phyloP scores from a whole-genome alignment of 352 stramenopile species.

The Phytopythium litorale region DNA sequence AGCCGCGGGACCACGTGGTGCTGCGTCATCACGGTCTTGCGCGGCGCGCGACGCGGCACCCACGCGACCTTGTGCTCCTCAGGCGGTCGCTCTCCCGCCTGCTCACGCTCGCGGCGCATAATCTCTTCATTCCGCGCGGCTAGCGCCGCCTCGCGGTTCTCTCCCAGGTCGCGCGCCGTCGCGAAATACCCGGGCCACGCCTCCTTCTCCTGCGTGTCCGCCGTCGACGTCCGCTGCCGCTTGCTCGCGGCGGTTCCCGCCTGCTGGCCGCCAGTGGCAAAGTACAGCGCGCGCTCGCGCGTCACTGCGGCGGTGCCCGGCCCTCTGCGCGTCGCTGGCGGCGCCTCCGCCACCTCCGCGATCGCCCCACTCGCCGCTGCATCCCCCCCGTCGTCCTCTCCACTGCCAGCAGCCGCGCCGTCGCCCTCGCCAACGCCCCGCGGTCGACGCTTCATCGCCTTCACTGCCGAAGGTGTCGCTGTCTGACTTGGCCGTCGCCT shows the following conservation, averaged over 20 bases:
- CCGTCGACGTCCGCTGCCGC: background rate
- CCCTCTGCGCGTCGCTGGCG: constrained; percentile 1
- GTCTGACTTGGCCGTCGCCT: too few species aligned
- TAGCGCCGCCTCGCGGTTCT: constrained; percentile 62
- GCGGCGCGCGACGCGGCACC: constrained; percentile 46
- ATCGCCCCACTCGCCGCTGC: background rate
- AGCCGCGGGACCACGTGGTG: constrained; percentile 48
- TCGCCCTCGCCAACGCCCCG: background rate
- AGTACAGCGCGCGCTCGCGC: constrained; percentile 42
- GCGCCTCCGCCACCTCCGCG: background rate
- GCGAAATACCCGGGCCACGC: constrained; percentile 79
- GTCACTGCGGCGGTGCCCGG: constrained; percentile 28
- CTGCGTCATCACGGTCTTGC: constrained; percentile 38
- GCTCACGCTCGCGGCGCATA: constrained; percentile 28
- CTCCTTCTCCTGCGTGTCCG: constrained; percentile 15
- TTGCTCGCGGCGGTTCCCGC: background rate
- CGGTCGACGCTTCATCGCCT: background rate
- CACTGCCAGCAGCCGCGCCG: background rate
- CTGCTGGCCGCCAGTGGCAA: constrained; percentile 27
- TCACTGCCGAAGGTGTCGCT: background rate
- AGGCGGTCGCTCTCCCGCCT: constrained; percentile 7
- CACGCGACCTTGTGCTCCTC: constrained; percentile 27
- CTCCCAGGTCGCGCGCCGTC: constrained; percentile 52
- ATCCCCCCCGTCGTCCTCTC: too few species aligned
- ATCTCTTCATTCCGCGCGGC: constrained; percentile 49